Conservation (phyloP, 2,329 filamentous ascomycete genomes). For the Colletotrichum truncatum region DNA sequence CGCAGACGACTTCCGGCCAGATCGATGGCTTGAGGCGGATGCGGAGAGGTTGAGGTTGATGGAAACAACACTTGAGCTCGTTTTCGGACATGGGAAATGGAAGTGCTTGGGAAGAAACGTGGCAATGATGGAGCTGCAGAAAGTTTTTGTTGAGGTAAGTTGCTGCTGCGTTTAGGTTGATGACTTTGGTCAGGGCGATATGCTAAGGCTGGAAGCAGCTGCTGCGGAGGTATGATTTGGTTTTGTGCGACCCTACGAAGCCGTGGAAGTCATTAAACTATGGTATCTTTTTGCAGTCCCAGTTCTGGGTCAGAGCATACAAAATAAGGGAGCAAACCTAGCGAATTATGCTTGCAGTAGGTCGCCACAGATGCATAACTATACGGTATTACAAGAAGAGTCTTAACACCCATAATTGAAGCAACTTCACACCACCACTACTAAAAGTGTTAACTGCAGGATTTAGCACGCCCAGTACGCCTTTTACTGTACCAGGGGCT, state of each 20-base stretch:
- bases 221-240: constrained; percentile 39
- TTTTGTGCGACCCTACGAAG: constrained; percentile 37
- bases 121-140: constrained; percentile 46
- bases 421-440: too few species aligned
- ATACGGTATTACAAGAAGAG: too few species aligned
- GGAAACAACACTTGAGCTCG: constrained; percentile 46
- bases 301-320: not conserved
- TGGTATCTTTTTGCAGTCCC: not conserved
- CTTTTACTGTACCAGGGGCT: too few species aligned
- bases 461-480: too few species aligned
- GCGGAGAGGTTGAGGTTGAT: constrained; percentile 41
- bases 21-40: constrained; percentile 25
- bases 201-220: constrained; percentile 31
- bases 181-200: not conserved
- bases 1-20: constrained; percentile 3
- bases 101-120: constrained; percentile 47
- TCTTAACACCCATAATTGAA: too few species aligned
- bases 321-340: not conserved
- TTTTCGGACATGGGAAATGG: constrained; percentile 48
- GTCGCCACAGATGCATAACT: too few species aligned
- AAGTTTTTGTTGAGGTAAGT: constrained; percentile 41
- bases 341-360: too few species aligned
- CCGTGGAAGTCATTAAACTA: constrained; percentile 35
- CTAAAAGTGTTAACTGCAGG: too few species aligned
- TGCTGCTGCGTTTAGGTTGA: not conserved